Conservation (phyloP, 352 stramenopile genomes). For the Pythium chondricola region DNA sequence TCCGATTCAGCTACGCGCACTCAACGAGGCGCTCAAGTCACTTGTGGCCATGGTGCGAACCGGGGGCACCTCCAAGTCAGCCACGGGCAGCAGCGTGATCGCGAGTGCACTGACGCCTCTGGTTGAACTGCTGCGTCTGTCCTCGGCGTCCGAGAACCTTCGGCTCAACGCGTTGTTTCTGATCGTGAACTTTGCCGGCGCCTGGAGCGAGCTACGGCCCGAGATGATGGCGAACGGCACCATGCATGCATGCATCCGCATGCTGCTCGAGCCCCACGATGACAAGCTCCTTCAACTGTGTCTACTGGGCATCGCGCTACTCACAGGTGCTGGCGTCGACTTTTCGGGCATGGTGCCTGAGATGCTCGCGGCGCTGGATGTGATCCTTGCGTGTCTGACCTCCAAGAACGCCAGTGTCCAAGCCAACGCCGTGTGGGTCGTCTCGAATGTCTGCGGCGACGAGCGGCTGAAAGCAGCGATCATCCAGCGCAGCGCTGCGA, state of each 20-base stretch:
- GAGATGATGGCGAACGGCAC: slow-evolving; percentile 39
- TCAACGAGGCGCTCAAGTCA: slow-evolving; percentile 41
- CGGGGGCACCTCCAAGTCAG: background rate
- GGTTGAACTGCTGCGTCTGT: slow-evolving; percentile 28
- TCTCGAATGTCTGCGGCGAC: slow-evolving; percentile 70
- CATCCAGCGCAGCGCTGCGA: slow-evolving; percentile 40
- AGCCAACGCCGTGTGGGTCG: slow-evolving; percentile 68
- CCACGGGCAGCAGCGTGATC: slow-evolving; percentile 11
- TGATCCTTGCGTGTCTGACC: slow-evolving; percentile 36
- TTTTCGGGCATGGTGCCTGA: slow-evolving; percentile 26
- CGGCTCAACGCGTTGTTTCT: slow-evolving; percentile 56
- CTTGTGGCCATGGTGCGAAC: slow-evolving; percentile 42
- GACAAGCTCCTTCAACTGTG: slow-evolving; percentile 60
- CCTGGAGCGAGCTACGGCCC: slow-evolving; percentile 27
- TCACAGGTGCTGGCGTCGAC: slow-evolving; percentile 32
- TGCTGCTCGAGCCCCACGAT: slow-evolving; percentile 26
- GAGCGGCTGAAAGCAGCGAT: slow-evolving; percentile 49
- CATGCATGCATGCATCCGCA: slow-evolving; percentile 28
- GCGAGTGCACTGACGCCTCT: slow-evolving; percentile 40
- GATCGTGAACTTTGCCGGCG: slow-evolving; percentile 59
- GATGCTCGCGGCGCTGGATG: slow-evolving; percentile 29
- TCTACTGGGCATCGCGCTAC: slow-evolving; percentile 53
- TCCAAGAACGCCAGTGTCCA: slow-evolving; percentile 52
- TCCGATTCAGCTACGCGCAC: slow-evolving; percentile 8
- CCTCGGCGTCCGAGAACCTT: slow-evolving; percentile 22